These are phyloP conservation scores for Suhomyces faveliae DNA, from an alignment of 805 yeast genomes.

Conservation along the genomic window DNA sequence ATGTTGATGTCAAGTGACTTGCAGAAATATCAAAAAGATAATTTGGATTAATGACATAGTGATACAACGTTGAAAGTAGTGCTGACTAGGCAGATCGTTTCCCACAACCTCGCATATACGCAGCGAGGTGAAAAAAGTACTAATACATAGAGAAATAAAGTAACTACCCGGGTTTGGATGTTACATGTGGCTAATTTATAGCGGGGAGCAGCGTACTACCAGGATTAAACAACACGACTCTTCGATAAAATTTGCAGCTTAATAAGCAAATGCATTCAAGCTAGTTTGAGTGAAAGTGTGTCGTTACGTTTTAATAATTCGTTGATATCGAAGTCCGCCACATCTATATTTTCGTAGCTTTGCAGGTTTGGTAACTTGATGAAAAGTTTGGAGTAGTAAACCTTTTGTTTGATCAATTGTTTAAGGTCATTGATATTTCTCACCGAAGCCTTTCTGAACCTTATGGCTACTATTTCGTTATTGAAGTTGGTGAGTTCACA, in stretches of 20 bases:
- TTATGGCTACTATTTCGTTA: constrained; percentile 27
- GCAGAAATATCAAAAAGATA: neutral
- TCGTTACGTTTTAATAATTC: constrained; percentile 17
- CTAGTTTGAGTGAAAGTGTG: constrained; percentile 3
- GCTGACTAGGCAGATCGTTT: neutral
- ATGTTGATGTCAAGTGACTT: neutral
- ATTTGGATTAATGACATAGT: neutral
- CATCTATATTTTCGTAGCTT: constrained; percentile 28
- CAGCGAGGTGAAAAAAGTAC: neutral
- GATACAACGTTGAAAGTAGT: neutral
- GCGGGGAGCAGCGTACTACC: neutral
- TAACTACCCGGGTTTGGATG: neutral
- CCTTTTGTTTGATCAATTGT: constrained; percentile 21
- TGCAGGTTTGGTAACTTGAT: constrained; percentile 23
- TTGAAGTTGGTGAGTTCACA: constrained; percentile 30
- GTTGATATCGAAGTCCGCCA: constrained; percentile 18
- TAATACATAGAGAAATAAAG: neutral
- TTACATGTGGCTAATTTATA: neutral
- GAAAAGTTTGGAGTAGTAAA: constrained; percentile 25
- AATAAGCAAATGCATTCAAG: neutral
- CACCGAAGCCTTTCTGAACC: constrained; percentile 23
- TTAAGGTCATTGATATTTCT: constrained; percentile 26
- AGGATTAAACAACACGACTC: neutral
- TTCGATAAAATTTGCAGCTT: neutral
- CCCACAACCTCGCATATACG: neutral